Conservation (phyloP, 805 yeast genomes). For the Saccharomycopsis lassenensis region DNA sequence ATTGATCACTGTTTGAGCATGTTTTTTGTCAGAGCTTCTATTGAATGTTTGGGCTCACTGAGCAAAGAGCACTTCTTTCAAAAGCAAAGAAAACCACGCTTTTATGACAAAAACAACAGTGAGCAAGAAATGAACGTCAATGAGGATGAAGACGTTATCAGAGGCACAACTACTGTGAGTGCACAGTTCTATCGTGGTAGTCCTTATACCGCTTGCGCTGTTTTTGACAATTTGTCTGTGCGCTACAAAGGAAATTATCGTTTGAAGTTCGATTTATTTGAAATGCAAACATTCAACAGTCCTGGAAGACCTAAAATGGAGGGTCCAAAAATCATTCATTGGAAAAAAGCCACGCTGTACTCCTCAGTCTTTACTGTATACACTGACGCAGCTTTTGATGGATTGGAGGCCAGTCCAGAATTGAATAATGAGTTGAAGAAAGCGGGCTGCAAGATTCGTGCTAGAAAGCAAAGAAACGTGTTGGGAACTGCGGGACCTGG, state of each 20-base stretch:
- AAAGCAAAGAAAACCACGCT: slow-evolving; percentile 16
- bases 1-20: slow-evolving; percentile 16
- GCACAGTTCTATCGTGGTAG: slow-evolving; percentile 17
- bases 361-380: slow-evolving; percentile 16
- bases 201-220: slow-evolving; percentile 18
- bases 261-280: slow-evolving; percentile 16
- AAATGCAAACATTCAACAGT: slow-evolving; percentile 15
- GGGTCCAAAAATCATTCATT: slow-evolving; percentile 12
- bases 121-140: too few relatives aligned
- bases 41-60: slow-evolving; percentile 14
- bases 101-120: slow-evolving; percentile 9
- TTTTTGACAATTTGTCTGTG: slow-evolving; percentile 18
- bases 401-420: slow-evolving; percentile 17
- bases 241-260: slow-evolving; percentile 17
- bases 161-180: slow-evolving; percentile 18
- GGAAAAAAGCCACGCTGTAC: slow-evolving; percentile 9
- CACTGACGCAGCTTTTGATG: slow-evolving; percentile 18
- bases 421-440: slow-evolving; percentile 16
- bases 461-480: slow-evolving; percentile 12
- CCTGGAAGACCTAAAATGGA: background rate
- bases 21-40: slow-evolving; percentile 17
- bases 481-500: too few relatives aligned
- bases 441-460: slow-evolving; percentile 18
- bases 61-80: slow-evolving; percentile 14
- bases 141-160: slow-evolving; percentile 13